These are phyloP conservation scores for Spizellomyces punctatus DNA, from an alignment of 192 early-diverging fungal species.

Conservation along the genomic window DNA sequence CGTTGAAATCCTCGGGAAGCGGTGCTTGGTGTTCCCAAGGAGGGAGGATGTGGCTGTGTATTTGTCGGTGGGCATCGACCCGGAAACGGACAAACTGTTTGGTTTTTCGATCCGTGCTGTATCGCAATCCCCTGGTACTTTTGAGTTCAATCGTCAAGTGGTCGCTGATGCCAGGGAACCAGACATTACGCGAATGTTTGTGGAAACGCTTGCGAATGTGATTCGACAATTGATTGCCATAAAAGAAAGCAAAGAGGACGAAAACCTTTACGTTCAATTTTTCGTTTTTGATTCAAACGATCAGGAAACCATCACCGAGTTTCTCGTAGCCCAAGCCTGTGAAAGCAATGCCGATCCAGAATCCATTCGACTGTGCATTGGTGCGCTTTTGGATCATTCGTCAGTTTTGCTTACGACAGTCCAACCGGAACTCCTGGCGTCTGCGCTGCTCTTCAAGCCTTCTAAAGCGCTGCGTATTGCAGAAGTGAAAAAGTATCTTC, in stretches of 20 bases:
- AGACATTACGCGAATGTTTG: not conserved
- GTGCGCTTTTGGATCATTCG: constrained; percentile 30
- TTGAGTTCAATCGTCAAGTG: not conserved
- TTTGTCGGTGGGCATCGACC: constrained; percentile 36
- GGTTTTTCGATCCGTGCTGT: constrained; percentile 28
- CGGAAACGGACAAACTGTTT: constrained; percentile 32
- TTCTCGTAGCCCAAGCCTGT: constrained; percentile 30
- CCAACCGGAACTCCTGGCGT: constrained; percentile 30
- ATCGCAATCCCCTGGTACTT: not conserved
- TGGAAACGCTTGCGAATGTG: constrained; percentile 18
- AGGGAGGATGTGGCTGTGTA: constrained; percentile 30
- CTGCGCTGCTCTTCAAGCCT: constrained; percentile 2
- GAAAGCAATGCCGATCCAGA: not conserved
- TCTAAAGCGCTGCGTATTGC: not conserved
- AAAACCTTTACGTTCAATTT: constrained; percentile 35
- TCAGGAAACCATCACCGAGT: constrained; percentile 7
- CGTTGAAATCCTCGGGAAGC: constrained; percentile 3
- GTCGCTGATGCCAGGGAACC: constrained; percentile 1
- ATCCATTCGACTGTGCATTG: constrained; percentile 24
- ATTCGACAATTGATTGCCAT: not conserved
- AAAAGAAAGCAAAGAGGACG: constrained; percentile 5
- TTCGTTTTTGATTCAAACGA: constrained; percentile 31
- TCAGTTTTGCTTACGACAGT: constrained; percentile 31
- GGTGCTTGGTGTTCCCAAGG: constrained; percentile 31
- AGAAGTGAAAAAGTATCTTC: constrained; percentile 32